Conservation (phyloP, 208 protist species). For the Crithidia sp. region DNA sequence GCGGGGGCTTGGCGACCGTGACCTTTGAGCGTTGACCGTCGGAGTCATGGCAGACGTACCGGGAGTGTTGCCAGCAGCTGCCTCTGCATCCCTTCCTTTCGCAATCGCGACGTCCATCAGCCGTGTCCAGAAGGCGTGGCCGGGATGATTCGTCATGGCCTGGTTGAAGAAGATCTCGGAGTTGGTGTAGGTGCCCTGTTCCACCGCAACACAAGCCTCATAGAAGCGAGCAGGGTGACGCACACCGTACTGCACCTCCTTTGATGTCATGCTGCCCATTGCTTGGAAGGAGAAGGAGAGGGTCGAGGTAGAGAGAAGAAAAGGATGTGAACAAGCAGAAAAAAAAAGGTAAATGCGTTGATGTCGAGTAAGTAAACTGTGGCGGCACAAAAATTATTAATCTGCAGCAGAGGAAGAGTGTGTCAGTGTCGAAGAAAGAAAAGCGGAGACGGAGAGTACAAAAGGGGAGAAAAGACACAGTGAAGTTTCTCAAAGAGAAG, state of each 20-base stretch:
- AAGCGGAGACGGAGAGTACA: no score
- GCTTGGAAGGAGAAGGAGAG: not conserved
- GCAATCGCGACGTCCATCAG: slow-evolving; percentile 3
- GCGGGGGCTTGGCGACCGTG: not conserved
- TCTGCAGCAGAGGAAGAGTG: no score
- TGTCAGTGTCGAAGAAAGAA: no score
- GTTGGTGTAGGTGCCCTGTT: slow-evolving; percentile 16
- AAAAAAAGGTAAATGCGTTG: no score
- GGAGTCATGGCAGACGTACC: not conserved
- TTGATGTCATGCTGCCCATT: not conserved
- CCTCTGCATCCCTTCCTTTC: not conserved
- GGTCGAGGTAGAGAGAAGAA: no score
- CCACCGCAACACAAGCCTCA: slow-evolving; percentile 8
- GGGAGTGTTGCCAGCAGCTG: not conserved
- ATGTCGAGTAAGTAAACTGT: no score
- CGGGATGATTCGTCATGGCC: slow-evolving; percentile 22
- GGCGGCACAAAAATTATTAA: no score
- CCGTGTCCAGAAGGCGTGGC: slow-evolving; percentile 14
- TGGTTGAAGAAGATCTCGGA: slow-evolving; percentile 37
- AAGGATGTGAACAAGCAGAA: no score
- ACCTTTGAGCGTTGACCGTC: not conserved
- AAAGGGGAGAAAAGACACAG: no score
- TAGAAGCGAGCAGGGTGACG: slow-evolving; percentile 27
- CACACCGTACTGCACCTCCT: not conserved
- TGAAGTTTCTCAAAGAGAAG: no score